phyloP scores from a whole-genome alignment of 495 filamentous ascomycete species.

The Lasiosphaeris hirsuta region DNA sequence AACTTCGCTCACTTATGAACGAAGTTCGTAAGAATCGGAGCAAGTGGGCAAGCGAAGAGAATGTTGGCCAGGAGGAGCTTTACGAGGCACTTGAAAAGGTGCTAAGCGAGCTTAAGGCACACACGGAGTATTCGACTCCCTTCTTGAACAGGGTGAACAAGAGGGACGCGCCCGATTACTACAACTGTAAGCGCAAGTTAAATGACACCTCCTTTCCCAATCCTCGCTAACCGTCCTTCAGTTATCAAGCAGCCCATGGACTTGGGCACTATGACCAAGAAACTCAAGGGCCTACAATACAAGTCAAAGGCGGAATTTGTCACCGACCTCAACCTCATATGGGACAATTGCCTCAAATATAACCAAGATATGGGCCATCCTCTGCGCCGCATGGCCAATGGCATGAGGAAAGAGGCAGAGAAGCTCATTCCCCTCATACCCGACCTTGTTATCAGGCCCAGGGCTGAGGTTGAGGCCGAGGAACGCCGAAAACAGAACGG shows the following conservation, averaged over 20 bases:
- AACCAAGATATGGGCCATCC: constrained; percentile 87
- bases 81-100: constrained; percentile 97
- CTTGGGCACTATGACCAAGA: constrained; percentile 96
- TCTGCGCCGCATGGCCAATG: constrained; percentile 86
- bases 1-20: constrained; percentile 87
- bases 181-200: constrained; percentile 59
- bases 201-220: no score
- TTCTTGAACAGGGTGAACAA: constrained; percentile 94
- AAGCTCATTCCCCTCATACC: constrained; percentile 94
- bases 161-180: constrained; percentile 93
- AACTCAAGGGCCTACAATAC: constrained; percentile 81
- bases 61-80: constrained; percentile 93
- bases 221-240: constrained; percentile 37
- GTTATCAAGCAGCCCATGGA: constrained; percentile 99
- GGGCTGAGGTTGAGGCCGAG: constrained; percentile 94
- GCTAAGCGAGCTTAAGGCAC: constrained; percentile 89
- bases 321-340: constrained; percentile 87
- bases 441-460: constrained; percentile 81
- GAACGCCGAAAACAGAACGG: constrained; percentile 78
- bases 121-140: constrained; percentile 91
- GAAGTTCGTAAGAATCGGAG: constrained; percentile 96
- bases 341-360: constrained; percentile 93
- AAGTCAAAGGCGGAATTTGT: constrained; percentile 96
- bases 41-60: constrained; percentile 98
- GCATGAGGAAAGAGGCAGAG: constrained; percentile 95